A percentile compares a stretch with the other conserved stretches of the same genome.
Conservation (phyloP, 2,329 filamentous ascomycete species). For the Phyllosticta citribraziliensis region DNA sequence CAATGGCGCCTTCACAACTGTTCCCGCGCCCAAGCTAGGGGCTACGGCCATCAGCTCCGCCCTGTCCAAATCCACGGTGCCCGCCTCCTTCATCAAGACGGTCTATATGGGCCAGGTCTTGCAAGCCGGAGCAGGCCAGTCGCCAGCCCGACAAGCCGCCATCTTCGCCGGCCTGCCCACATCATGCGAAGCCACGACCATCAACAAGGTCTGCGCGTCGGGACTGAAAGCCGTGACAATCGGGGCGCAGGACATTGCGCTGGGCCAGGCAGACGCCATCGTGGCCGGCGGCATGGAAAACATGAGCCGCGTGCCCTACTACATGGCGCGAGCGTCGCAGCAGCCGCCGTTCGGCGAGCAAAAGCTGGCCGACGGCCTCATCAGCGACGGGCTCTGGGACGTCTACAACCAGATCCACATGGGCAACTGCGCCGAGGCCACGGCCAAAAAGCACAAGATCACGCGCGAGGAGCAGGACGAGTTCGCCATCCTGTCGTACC, state of each 20-base stretch:
- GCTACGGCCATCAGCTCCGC: conserved; percentile 88
- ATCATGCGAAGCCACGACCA: conserved; percentile 77
- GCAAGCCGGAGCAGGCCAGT: conserved; percentile 72
- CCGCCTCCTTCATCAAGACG: conserved; percentile 70
- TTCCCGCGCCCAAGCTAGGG: conserved; percentile 80
- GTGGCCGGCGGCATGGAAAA: conserved; percentile 97
- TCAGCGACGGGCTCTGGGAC: conserved; percentile 92
- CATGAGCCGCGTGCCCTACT: conserved; percentile 91
- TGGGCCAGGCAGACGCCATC: conserved; percentile 79
- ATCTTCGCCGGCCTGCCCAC: conserved; percentile 78
- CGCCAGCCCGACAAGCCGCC: conserved; percentile 81
- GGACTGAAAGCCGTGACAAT: conserved; percentile 86
- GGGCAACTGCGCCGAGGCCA: conserved; percentile 93
- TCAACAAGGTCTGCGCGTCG: conserved; percentile 98
- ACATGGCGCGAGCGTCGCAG: conserved; percentile 70
- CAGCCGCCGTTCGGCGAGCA: conserved; percentile 80
- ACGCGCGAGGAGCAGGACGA: conserved; percentile 80
- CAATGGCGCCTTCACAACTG: conserved; percentile 78
- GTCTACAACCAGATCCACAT: conserved; percentile 97
- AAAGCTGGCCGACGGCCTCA: conserved; percentile 80
- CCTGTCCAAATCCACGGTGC: conserved; percentile 74
- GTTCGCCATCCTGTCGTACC: conserved; percentile 82
- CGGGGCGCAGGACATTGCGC: conserved; percentile 88
- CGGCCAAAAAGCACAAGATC: conserved; percentile 76
- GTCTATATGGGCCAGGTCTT: conserved; percentile 98